These are phyloP conservation scores for Botrytis fragariae DNA, from an alignment of 2,329 filamentous ascomycete genomes.

Conservation along the genomic window DNA sequence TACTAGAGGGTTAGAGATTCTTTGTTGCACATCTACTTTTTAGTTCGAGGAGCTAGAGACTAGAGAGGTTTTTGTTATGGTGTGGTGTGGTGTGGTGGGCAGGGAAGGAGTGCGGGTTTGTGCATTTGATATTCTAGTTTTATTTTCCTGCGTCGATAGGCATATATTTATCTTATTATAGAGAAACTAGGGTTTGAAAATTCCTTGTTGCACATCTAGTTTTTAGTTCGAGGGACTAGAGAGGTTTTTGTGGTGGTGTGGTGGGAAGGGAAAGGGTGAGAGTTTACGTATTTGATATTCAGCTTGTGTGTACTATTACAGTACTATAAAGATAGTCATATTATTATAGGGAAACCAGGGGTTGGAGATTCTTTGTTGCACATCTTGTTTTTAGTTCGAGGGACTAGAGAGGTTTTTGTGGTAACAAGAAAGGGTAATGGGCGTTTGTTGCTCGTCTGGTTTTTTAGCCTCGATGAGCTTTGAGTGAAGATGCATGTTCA, in stretches of 20 bases:
- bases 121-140: neutral
- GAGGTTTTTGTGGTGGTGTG: neutral
- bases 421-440: neutral
- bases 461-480: neutral
- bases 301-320: too few species aligned
- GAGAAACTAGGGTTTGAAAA: too few species aligned
- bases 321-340: too few species aligned
- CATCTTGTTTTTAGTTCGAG: neutral
- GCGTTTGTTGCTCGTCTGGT: neutral
- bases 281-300: neutral
- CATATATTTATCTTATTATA: too few species aligned
- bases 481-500: neutral
- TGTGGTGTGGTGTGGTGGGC: neutral
- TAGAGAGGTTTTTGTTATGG: neutral
- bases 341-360: neutral
- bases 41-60: neutral
- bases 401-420: neutral
- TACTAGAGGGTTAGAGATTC: neutral
- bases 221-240: conserved; percentile 1
- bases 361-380: neutral
- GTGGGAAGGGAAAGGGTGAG: neutral
- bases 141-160: too few species aligned
- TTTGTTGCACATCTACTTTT: neutral
- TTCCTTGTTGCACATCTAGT: neutral
- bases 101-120: neutral